Evolutionary conservation across 208 protist species (phyloP), one percentile per base, ranked within the genome.

Genomic region (Trypanosomatidae sp.): DNA sequence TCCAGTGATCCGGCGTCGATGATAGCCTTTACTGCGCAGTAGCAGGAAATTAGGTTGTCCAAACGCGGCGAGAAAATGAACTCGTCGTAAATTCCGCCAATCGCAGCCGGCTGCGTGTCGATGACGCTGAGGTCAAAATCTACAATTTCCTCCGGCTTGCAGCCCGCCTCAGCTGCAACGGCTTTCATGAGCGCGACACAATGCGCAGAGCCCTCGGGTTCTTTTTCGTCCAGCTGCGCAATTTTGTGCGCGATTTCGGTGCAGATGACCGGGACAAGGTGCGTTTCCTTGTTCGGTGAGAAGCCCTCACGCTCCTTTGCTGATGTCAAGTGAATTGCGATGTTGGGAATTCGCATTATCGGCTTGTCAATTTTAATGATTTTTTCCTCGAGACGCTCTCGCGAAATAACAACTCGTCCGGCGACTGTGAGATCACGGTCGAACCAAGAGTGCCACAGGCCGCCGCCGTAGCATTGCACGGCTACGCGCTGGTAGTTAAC

Each of bases 11-110:
- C n/a, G n/a, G n/a, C n/a, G n/a, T n/a, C n/a, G n/a, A n/a, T n/a
- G n/a, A n/a, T n/a, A n/a, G n/a, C n/a, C n/a, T n/a, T n/a, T n/a
- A n/a, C n/a, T n/a, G n/a, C 81, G 70, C 91, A 98, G 84, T 95
- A 99, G 73, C 97, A 99, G 58, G 90, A 97, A 28, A 96, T 76
- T 1, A 99, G 84, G 79, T 99, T 99, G 74, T 99, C 98, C 12
- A 99, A 71, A 58, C 98, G 85, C 33, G 97, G 88, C 9, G 97
- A 88, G 71, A 97, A 98, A 68, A 99, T 92, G 81, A 99, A 99
- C 82, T 99, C 98, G 67, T 98, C 82, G 55, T 88, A 77, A 17
- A 87, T 79, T 25, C 98, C 98, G 53, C 97, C 98, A 59, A 99
- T 85, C 28, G 73, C 73, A 8, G 91, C 87, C 15, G 85, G 81